Conservation (phyloP, 2,329 filamentous ascomycete species). For the Nothophaeocryptopus gaeumannii region DNA sequence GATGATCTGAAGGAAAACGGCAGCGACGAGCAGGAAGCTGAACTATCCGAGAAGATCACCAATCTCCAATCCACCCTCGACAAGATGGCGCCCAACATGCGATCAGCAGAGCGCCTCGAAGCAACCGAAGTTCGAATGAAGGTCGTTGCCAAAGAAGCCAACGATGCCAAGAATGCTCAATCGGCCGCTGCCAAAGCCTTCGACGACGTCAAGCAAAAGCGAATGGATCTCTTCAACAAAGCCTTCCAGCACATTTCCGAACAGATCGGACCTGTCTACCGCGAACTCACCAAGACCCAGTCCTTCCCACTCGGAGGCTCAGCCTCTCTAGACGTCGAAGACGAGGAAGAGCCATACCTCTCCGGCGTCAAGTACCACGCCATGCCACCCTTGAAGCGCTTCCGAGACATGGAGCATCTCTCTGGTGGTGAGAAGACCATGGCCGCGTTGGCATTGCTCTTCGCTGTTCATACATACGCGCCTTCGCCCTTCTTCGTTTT, state of each 20-base stretch:
- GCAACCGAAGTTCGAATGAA: slow-evolving; percentile 79
- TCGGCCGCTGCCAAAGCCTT: slow-evolving; percentile 79
- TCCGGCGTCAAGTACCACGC: slow-evolving; percentile 97
- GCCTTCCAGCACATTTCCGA: slow-evolving; percentile 93
- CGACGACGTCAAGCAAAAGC: slow-evolving; percentile 73
- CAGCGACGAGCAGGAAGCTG: slow-evolving; percentile 68
- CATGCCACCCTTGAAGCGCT: slow-evolving; percentile 96
- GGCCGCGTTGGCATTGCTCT: slow-evolving; percentile 91
- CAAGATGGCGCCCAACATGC: slow-evolving; percentile 95
- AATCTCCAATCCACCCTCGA: slow-evolving; percentile 76
- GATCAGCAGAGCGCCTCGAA: slow-evolving; percentile 86
- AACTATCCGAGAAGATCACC: slow-evolving; percentile 73
- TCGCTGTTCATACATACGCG: slow-evolving; percentile 95
- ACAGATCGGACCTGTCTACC: slow-evolving; percentile 90
- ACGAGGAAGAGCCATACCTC: slow-evolving; percentile 93
- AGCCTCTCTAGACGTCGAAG: slow-evolving; percentile 88
- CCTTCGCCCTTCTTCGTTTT: slow-evolving; percentile 96
- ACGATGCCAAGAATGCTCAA: slow-evolving; percentile 72
- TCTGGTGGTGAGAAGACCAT: slow-evolving; percentile 98
- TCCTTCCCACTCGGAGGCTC: slow-evolving; percentile 91
- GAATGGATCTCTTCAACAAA: slow-evolving; percentile 89
- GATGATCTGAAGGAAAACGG: slow-evolving; percentile 77
- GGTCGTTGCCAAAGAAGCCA: slow-evolving; percentile 83
- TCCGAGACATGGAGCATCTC: slow-evolving; percentile 98
- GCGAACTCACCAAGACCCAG: slow-evolving; percentile 84